Percentiles rank a stretch among this genome's conserved stretches.
Evolutionary conservation across 2,329 filamentous ascomycete genomes (phyloP).

Genomic region (Tolypocladium ovalisporum): DNA sequence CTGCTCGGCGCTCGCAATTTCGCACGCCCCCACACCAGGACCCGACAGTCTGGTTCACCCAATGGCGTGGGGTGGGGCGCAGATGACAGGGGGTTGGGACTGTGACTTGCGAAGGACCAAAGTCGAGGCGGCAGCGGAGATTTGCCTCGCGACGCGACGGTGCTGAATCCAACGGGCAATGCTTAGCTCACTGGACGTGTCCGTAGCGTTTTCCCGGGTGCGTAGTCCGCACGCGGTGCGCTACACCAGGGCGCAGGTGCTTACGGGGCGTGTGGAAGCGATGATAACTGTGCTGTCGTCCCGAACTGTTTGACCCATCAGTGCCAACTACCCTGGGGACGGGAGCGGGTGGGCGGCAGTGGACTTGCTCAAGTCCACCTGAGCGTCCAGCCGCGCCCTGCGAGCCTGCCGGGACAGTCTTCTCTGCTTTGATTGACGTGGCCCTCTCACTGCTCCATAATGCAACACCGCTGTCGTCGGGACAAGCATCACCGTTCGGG

Average conservation of each 20-base stretch:
- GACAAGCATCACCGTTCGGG: background rate
- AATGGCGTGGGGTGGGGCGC: slow-evolving; percentile 2
- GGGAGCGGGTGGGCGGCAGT: background rate
- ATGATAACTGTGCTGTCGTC: background rate
- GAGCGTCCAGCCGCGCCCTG: background rate
- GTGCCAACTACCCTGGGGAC: background rate
- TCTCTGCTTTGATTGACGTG: background rate
- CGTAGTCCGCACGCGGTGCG: background rate
- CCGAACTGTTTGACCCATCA: background rate
- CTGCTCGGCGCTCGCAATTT: background rate
- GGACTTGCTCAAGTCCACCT: background rate
- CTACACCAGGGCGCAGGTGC: background rate
- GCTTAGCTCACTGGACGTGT: background rate
- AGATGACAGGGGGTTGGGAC: background rate
- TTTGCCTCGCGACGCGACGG: background rate
- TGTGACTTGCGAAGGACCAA: background rate
- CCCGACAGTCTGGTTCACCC: slow-evolving; percentile 13
- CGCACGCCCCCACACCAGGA: slow-evolving; percentile 2
- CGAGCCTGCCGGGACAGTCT: background rate
- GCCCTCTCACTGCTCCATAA: too few species aligned
- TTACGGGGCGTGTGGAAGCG: background rate
- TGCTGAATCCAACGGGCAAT: background rate
- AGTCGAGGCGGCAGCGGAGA: background rate
- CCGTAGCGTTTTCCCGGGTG: background rate
- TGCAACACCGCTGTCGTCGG: background rate